phyloP scores from a whole-genome alignment of 306 rosid species.

The Macrotyloma uniflorum region DNA sequence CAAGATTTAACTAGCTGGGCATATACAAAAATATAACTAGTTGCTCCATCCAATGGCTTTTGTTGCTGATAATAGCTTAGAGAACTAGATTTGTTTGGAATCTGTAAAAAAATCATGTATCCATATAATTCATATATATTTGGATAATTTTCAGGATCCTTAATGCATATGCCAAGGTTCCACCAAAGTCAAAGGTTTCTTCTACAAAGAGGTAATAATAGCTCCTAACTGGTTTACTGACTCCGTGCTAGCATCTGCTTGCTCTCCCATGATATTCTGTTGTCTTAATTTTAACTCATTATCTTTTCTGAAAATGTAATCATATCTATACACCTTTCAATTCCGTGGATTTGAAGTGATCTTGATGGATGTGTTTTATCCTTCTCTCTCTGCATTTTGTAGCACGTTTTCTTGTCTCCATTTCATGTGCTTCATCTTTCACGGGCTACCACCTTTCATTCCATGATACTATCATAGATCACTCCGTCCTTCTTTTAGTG shows the following conservation, averaged over 20 bases:
- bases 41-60: neutral
- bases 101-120: conserved; percentile 8
- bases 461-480: neutral
- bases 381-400: neutral
- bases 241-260: conserved; percentile 9
- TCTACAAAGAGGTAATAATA: conserved; percentile 60
- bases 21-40: too few species aligned
- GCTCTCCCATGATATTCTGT: neutral
- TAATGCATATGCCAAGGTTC: conserved; percentile 61
- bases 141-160: conserved; percentile 58
- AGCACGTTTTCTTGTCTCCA: neutral
- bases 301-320: neutral
- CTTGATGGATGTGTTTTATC: neutral
- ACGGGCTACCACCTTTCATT: neutral
- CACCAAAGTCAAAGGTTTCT: conserved; percentile 59
- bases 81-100: conserved; percentile 9
- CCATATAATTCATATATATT: conserved; percentile 7
- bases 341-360: conserved; percentile 1
- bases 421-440: neutral
- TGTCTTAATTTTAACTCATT: neutral
- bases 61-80: neutral
- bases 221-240: conserved; percentile 9
- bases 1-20: too few species aligned
- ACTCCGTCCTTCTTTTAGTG: neutral
- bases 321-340: conserved; percentile 14